Evolutionary conservation across 306 rosid species (phyloP).

Genomic region (Cucurbita argyrosperma): DNA sequence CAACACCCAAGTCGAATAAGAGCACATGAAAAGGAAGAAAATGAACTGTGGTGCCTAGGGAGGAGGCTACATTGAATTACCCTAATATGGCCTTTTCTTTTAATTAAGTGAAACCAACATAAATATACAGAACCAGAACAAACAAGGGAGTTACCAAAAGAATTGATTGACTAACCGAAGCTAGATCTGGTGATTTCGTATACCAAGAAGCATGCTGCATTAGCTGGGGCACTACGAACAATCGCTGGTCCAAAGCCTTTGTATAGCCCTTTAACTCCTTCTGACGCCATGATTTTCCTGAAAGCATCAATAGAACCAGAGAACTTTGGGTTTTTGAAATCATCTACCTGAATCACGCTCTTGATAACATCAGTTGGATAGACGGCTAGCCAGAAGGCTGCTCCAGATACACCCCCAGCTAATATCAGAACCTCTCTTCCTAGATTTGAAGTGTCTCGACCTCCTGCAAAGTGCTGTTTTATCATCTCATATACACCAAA

Average conservation of each 20-base stretch:
- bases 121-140: neutral
- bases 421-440: constrained; percentile 62
- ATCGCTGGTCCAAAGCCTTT: constrained; percentile 95
- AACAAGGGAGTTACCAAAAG: neutral
- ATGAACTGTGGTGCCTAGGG: neutral
- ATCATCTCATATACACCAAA: constrained; percentile 73
- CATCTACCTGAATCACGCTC: constrained; percentile 87
- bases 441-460: constrained; percentile 57
- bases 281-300: constrained; percentile 52
- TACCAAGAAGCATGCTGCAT: constrained; percentile 98
- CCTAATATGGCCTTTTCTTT: neutral
- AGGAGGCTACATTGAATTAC: neutral
- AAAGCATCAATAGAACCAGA: constrained; percentile 72
- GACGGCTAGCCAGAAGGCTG: constrained; percentile 47
- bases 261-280: constrained; percentile 70
- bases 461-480: constrained; percentile 72
- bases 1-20: neutral
- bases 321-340: constrained; percentile 68
- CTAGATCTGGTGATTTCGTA: constrained; percentile 80
- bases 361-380: constrained; percentile 89
- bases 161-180: constrained; percentile 26
- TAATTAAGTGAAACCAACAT: neutral
- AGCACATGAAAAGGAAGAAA: neutral
- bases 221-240: constrained; percentile 75
- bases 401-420: constrained; percentile 88